These are phyloP conservation scores for Penicillium polonicum DNA, from an alignment of 2,329 filamentous ascomycete species.

Conservation along the genomic window DNA sequence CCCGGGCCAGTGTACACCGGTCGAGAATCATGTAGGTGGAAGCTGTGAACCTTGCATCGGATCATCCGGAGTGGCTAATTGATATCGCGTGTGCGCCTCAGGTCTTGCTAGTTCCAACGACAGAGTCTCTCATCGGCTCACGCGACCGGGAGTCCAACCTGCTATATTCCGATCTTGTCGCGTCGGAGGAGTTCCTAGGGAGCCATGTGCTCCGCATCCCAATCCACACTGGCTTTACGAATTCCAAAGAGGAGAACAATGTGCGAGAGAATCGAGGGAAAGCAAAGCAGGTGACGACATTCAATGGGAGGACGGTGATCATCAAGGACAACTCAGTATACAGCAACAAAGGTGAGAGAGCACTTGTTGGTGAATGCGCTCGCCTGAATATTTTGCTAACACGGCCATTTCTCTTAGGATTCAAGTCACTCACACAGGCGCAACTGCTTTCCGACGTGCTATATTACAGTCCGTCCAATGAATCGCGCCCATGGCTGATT, in stretches of 20 bases:
- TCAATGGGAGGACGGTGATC: conserved; percentile 89
- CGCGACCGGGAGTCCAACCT: conserved; percentile 83
- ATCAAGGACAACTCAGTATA: conserved; percentile 92
- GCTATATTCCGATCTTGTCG: conserved; percentile 74
- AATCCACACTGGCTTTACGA: conserved; percentile 47
- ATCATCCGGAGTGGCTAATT: conserved; percentile 15
- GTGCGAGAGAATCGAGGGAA: conserved; percentile 86
- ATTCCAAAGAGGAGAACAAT: conserved; percentile 58
- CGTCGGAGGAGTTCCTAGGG: conserved; percentile 89
- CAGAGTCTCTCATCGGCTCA: conserved; percentile 83
- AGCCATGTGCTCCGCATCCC: conserved; percentile 94
- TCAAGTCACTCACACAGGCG: conserved; percentile 86
- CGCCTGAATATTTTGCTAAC: conserved; percentile 12
- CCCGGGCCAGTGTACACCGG: conserved; percentile 83
- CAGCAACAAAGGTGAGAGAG: conserved; percentile 83
- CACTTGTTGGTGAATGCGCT: background rate
- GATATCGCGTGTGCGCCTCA: conserved; percentile 27
- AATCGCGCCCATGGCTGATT: conserved; percentile 89
- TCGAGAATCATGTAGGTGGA: conserved; percentile 72
- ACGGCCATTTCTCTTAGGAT: conserved; percentile 57
- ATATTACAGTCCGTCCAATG: conserved; percentile 85
- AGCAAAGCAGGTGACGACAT: conserved; percentile 87
- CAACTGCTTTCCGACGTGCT: conserved; percentile 79
- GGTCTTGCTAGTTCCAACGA: conserved; percentile 89
- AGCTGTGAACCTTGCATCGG: conserved; percentile 10